Conservation (phyloP, 257 asterid species). For the Echites panduratus region DNA sequence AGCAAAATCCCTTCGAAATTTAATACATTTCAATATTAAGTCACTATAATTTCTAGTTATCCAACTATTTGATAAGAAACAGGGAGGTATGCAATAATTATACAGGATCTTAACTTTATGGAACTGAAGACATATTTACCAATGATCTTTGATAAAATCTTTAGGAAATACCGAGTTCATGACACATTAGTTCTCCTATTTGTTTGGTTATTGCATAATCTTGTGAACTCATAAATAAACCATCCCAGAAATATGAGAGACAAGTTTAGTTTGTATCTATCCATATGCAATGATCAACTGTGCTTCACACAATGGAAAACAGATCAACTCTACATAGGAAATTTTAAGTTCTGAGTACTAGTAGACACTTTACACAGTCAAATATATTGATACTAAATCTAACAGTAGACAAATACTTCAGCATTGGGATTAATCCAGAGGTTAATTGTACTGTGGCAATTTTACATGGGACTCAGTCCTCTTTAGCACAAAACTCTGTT, state of each 20-base stretch:
- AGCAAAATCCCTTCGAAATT: neutral
- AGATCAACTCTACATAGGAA: neutral
- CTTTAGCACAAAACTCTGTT: neutral
- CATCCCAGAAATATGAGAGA: neutral
- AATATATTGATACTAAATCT: neutral
- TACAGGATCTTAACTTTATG: neutral
- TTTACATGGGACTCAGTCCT: neutral
- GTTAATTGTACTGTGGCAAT: neutral
- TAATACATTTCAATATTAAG: neutral
- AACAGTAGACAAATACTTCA: neutral
- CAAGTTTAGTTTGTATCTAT: neutral
- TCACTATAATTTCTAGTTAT: neutral
- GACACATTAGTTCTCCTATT: neutral
- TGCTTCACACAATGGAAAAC: neutral
- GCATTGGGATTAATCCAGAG: neutral
- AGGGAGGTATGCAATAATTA: neutral
- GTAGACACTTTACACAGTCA: neutral
- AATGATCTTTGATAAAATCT: neutral
- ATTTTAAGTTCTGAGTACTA: neutral
- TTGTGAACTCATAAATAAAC: neutral
- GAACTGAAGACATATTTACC: neutral
- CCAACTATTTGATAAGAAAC: neutral
- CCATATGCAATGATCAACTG: neutral
- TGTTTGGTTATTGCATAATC: neutral
- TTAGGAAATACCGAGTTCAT: neutral